A percentile compares a stretch with the other conserved stretches of the same genome.
These are phyloP conservation scores for Crithidia acanthocephali DNA, from an alignment of 208 protist genomes.

Conservation along the genomic window DNA sequence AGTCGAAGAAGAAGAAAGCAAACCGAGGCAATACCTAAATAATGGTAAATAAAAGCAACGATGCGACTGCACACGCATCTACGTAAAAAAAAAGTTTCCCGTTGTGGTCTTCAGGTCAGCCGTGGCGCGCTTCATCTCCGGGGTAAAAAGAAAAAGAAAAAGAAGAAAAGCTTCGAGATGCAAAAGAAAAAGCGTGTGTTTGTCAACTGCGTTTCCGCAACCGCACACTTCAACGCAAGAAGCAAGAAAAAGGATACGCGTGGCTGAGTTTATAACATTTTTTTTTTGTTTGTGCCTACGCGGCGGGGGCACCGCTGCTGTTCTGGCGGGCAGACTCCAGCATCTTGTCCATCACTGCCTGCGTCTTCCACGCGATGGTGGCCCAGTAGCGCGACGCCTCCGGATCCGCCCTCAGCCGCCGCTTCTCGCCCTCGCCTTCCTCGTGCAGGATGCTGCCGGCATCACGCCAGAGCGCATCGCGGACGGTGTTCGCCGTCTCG, in stretches of 20 bases:
- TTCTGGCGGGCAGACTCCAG: conserved; percentile 51
- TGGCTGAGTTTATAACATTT: background rate
- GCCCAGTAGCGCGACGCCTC: conserved; percentile 49
- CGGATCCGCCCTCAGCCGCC: conserved; percentile 33
- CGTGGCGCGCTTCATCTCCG: too few relatives aligned
- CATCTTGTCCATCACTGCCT: conserved; percentile 70
- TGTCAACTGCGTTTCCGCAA: background rate
- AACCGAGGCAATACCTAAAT: background rate
- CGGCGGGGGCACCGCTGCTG: conserved; percentile 2
- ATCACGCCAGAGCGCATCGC: conserved; percentile 52
- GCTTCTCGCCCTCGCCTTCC: conserved; percentile 25
- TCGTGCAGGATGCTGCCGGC: conserved; percentile 31
- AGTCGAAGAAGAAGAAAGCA: background rate
- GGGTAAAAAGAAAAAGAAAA: background rate
- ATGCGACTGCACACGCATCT: too few relatives aligned
- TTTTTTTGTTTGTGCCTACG: background rate
- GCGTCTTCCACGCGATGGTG: conserved; percentile 51
- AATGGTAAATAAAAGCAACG: too few relatives aligned
- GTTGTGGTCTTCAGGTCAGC: too few relatives aligned
- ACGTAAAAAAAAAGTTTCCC: too few relatives aligned
- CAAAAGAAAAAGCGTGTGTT: background rate
- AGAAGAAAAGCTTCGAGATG: background rate
- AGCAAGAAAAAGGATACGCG: too few relatives aligned
- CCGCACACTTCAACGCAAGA: too few relatives aligned
- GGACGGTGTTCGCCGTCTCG: conserved; percentile 35